Base-by-base conservation (phyloP, 192 early-diverging fungal genomes). In the Radiomyces spectabilis region DNA sequence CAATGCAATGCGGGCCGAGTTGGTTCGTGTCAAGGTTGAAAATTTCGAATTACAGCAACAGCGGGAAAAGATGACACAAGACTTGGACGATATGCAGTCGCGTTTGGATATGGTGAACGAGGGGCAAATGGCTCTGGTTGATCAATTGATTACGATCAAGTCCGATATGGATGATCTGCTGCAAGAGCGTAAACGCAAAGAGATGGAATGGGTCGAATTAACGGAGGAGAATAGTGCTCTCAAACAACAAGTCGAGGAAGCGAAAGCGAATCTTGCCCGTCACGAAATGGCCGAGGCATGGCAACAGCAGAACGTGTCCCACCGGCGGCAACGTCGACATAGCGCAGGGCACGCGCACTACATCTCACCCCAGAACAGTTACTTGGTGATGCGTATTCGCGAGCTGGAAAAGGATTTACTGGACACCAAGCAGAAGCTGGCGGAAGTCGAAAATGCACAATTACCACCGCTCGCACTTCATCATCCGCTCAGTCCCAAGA, bases 31-130 rank as follows among this genome's bases (percentile, higher is more conserved):
- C 13, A 67, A 67, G 53, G 41, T 55, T 5, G 58, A 61, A 34
- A 60, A 65, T 25, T 65, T 57, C 55, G 61, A 63, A 29, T 21
- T 62, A 9, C 27, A 62, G 12, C 69, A 71, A 30, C 54, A 61
- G 37, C 39, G 30, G 9, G 63, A 63, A 13, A 54, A 52, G 42
- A 16, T 57, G 10, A 40, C 40, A 29, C 42, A 60, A 26, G 45
- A 59, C 7, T 9, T 64, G 26, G 45, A 47, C 2, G 52, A 68
- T 37, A 32, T 72, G 0, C 54, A 63, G 32, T 41, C 48, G 10
- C 29, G 37, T 32, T 45, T 68, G 13, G 54, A 63, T 41, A 69
- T 61, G 43, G 49, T 68, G 12, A 53, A 53, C 22, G 57, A 69
- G 27, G 48, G 46, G 29, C 63, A 73, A 18, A 42, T 63, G 26